Base-by-base conservation (phyloP, 2,329 filamentous ascomycete species). In the Eutypa lata region DNA sequence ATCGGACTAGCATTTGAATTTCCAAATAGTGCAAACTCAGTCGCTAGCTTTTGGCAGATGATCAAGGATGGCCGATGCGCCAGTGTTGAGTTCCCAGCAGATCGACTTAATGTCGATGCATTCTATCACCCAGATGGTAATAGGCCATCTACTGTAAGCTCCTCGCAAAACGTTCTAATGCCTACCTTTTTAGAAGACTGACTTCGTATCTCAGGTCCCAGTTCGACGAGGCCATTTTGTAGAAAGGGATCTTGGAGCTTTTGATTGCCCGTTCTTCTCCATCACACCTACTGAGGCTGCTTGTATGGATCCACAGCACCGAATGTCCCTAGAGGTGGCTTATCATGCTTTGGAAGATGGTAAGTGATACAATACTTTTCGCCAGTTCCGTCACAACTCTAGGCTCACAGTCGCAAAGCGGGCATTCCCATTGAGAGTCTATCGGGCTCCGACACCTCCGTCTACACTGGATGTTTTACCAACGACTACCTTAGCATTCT, bases 241-340 rank as follows among this genome's bases (percentile, higher is more conserved):
- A 7, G 3, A 45, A 4, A 35, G 37, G 10, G 47, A 54, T 6
- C 19, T 50, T 1, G 47, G 31, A 8, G 50, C 37, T 7, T 59
- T 59, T 19, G 57, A 59, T 48, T 53, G 55, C 1, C 48, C 53
- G 0, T 59, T 59, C 35, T 59, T 59, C n/a, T 47, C 38, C 7
- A 55, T 59, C 2, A 40, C 49, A 7, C 31, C 51, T 0, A 22
- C 2, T 1, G 57, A 57, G 31, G 57, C 55, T 1, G 22, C 22
- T 7, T 49, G 49, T 8, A 57, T 57, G 53, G 57, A 57, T 37
- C 51, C 55, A 10, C 53, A 54, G 35, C 53, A 54, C 3, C 43
- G 57, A 7, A 28, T 7, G 3, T 21, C 57, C 8, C 49, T 59
- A 5, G 55, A 59, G 43, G 21, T 28, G 7, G 19, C 50, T 1